Conservation (phyloP, 768 basidiomycete genomes). For the Bullera alba region DNA sequence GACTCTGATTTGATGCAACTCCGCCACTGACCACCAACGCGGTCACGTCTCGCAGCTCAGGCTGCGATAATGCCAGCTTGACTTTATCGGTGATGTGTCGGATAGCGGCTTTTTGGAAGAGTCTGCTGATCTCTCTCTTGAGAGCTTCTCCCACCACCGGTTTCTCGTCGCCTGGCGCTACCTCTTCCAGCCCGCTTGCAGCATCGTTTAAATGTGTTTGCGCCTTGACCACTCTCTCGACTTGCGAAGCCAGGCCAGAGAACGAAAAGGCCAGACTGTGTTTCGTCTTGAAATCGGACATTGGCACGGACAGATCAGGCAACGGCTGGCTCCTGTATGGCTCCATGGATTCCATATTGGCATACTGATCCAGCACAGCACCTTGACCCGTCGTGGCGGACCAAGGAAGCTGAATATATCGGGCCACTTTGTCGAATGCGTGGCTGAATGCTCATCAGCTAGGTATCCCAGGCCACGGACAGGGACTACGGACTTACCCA, state of each 20-base stretch:
- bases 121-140: constrained; percentile 54
- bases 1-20: constrained; percentile 74
- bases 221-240: constrained; percentile 58
- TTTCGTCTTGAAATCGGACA: constrained; percentile 4
- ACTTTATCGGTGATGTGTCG: constrained; percentile 72
- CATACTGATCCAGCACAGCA: constrained; percentile 21
- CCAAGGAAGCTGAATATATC: constrained; percentile 57
- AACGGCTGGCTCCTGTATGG: constrained; percentile 14
- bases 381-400: constrained; percentile 12
- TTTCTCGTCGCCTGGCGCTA: neutral
- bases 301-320: constrained; percentile 17
- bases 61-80: constrained; percentile 49
- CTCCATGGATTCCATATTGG: constrained; percentile 13
- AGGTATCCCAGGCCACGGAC: neutral
- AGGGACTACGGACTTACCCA: constrained; percentile 49
- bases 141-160: constrained; percentile 6
- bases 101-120: constrained; percentile 67
- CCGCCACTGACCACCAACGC: constrained; percentile 82
- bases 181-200: constrained; percentile 4
- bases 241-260: constrained; percentile 64
- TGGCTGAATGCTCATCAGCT: constrained; percentile 43
- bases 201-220: constrained; percentile 18
- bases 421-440: constrained; percentile 74
- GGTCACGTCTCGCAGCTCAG: constrained; percentile 44
- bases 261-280: constrained; percentile 67